A percentile compares a stretch with the other conserved stretches of the same genome.
phyloP scores from a whole-genome alignment of 2,329 filamentous ascomycete genomes.

The Colletotrichum gloeosporioides region DNA sequence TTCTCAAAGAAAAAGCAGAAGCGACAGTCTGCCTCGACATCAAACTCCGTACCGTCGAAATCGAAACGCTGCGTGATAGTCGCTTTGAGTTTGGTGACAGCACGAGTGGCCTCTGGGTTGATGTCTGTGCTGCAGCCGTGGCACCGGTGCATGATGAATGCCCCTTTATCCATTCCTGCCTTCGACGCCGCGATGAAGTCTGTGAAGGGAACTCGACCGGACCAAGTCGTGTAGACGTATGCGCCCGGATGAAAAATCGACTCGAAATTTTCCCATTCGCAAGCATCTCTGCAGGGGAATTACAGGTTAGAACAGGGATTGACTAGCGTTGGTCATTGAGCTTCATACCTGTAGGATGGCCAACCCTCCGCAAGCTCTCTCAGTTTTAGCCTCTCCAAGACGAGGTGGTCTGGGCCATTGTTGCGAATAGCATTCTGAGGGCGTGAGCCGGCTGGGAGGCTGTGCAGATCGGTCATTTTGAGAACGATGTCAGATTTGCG shows the following conservation, averaged over 20 bases:
- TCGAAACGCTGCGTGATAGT: not conserved
- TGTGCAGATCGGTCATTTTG: conserved; percentile 39
- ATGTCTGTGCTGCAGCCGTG: conserved; percentile 50
- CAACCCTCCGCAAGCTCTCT: conserved; percentile 55
- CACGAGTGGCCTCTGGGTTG: conserved; percentile 39
- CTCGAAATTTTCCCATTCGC: conserved; percentile 57
- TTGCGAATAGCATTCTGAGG: conserved; percentile 47
- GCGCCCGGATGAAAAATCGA: conserved; percentile 55
- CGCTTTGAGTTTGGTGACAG: conserved; percentile 33
- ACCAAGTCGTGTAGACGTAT: conserved; percentile 57
- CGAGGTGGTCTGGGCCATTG: conserved; percentile 49
- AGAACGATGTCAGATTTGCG: not conserved
- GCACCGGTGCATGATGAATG: conserved; percentile 48
- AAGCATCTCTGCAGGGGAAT: conserved; percentile 41
- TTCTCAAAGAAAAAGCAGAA: conserved; percentile 53
- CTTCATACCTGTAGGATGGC: conserved; percentile 47
- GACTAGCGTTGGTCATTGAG: not conserved
- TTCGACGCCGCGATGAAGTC: conserved; percentile 45
- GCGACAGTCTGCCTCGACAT: conserved; percentile 51
- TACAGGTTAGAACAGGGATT: not conserved
- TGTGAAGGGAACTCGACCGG: conserved; percentile 42
- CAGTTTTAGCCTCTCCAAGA: conserved; percentile 49
- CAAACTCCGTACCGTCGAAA: conserved; percentile 44
- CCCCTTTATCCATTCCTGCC: conserved; percentile 44
- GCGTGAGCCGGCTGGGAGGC: conserved; percentile 37